Base-by-base conservation (phyloP, 371 early-diverging fungal genomes). In the Umbelopsis sp. region DNA sequence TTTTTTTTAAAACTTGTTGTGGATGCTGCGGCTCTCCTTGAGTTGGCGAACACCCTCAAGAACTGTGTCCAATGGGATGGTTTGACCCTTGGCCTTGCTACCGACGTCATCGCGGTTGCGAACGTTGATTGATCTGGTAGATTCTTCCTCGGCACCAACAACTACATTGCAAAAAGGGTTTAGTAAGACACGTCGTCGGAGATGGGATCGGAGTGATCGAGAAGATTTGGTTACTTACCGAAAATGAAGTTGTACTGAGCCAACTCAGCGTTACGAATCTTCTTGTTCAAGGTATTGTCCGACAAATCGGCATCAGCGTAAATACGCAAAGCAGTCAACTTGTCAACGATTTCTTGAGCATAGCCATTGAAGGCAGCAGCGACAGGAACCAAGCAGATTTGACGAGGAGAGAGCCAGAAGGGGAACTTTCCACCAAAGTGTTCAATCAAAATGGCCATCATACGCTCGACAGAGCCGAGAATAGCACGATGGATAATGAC, bases 401-500 rank as follows among this genome's bases (percentile, higher is more conserved):
- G 99, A 63, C 97, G 93, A 44, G 99, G 99, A 37, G 93, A 93
- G 25, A 99, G 83, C 99, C 99, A 99, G 89, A 99, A 95, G 57
- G 99, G 99, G 92, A 99, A 96, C 69, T 93, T 94, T 67, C 98
- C 98, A 41, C 88, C 96, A 82, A 91, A 97, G 82, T 94, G 92
- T 84, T 99, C 99, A 53, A 94, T 94, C 69, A 99, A 80, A 72
- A 99, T 98, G 53, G 97, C 99, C 78, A 98, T 90, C 91, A 98
- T 91, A 71, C 99, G 91, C 82, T 99, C 99, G 37, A 99, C 81
- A n/a, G 95, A 94, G 45, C 99, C 99, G 50, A 99, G 88, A 72
- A 99, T 94, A 24, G 99, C 99, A 67, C 99, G 93, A 80, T 99
- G 99, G 66, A 99, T 97, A 77, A 99, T 99, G 57, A 99, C 96